Evolutionary conservation across 331 rosid species (phyloP), one percentile per base, ranked within the genome.

Genomic region (Spiraea crenata): DNA sequence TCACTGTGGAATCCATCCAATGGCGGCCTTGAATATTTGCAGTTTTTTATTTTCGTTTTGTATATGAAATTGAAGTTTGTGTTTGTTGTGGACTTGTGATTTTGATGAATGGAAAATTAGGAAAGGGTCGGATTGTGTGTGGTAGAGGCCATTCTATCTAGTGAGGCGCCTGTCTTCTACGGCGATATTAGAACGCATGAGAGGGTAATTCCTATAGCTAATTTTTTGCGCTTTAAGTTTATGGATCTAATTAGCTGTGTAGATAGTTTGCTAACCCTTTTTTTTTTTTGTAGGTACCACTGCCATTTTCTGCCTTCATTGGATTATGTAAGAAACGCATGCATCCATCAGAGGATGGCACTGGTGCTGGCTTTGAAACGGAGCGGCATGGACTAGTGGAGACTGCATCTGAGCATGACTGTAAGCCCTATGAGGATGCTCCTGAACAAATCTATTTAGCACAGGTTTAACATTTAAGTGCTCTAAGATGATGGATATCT

Each of bases 91-190:
- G 1, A 34, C 57, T 47, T 25, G 37, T 38, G 54, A 1, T 40
- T 63, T 47, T 25, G 37, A 7, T 65, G 72, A 61, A 51, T 67
- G 72, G 67, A 51, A 65, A 71, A 44, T 3, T 75, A 89, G 95
- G 92, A 80, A 65, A 85, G 91, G 16, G 88, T 79, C 15, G 99
- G 99, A 57, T 84, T 85, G 15, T 82, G 79, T 61, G 72, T 59
- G 78, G 97, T 91, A 86, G 99, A 87, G 87, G 95, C 95, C 54
- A 93, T 93, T 97, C 76, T 87, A 0, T 85, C 97, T 62, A 77
- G 73, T 70, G 84, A 92, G 0, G 95, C 96, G 3, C 90, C 93
- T 0, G 83, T 89, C 5, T 93, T 91, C 81, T 87, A 93, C 13
- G 99, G 99, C 13, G 92, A 93, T 80, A 83, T 93, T 71, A 90